Base-by-base conservation (phyloP, 2,329 filamentous ascomycete species). In the Simplicillium sp. region DNA sequence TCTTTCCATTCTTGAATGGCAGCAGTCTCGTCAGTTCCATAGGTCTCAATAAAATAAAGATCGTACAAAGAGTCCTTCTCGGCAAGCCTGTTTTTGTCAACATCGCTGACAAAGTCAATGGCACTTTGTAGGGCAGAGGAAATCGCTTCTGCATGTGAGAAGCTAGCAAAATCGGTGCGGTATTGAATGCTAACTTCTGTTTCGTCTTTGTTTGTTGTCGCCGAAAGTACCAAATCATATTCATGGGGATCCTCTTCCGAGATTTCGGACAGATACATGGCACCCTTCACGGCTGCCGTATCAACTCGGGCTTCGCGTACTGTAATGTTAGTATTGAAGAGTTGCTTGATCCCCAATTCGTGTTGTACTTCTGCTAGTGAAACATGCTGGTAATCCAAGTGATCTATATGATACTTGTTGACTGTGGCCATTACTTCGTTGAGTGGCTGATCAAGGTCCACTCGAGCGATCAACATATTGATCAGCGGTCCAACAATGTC, bases 351-450 rank as follows among this genome's bases (percentile, higher is more conserved):
- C 3, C 38, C 38, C n/a, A 35, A 18, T 8, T 35, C 31, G 16
- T 40, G 38, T 17, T 40, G 38, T 15, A 40, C 28, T 12, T 17
- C 16, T 11, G 38, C 38, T n/a, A 40, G 32, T 12, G 38, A 40
- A 16, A 16, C 15, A 18, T 40, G 38, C 17, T 40, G 38, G n/a
- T 34, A 11, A 13, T 14, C 28, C 16, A 40, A 20, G n/a, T 33
- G 31, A n/a, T 33, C 13, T 4, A 33, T 33, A 11, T 15, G 12
- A 33, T 33, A 13, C 7, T 15, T 33, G 31, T 7, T 4, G 12
- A 33, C 12, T 15, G 12, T 13, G 12, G 6, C 31, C 31, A 33
- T 13, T 5, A 33, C 12, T 15, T 33, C 13, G 7, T 7, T 11
- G 12, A 15, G 13, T n/a, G 31, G 31, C 31, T 33, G 12, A 6